Conservation (phyloP, 2,329 filamentous ascomycete genomes). For the Aspergillus felis region DNA sequence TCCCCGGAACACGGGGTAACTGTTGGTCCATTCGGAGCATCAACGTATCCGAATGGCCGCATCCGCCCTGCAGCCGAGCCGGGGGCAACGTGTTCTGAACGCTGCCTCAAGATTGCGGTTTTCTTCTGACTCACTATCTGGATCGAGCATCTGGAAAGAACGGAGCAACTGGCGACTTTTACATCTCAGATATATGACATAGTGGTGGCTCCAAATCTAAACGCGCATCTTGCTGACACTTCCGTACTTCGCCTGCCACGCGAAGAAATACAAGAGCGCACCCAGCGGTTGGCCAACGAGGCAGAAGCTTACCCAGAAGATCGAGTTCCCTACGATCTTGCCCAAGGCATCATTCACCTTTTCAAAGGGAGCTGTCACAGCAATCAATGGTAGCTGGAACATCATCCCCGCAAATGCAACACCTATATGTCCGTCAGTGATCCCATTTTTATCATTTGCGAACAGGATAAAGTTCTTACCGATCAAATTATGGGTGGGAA, state of each 20-base stretch:
- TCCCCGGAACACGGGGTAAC: background rate
- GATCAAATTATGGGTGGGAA: constrained; percentile 91
- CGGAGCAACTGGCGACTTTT: background rate
- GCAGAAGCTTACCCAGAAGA: constrained; percentile 96
- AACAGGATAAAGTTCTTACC: constrained; percentile 49
- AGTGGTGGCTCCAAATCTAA: background rate
- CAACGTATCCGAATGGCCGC: background rate
- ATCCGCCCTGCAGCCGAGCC: background rate
- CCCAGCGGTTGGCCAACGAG: constrained; percentile 92
- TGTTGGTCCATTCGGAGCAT: background rate
- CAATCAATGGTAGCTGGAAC: constrained; percentile 83
- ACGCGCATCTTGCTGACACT: constrained; percentile 55
- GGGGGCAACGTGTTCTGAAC: background rate
- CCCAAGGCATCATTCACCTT: constrained; percentile 72
- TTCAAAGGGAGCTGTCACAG: constrained; percentile 72
- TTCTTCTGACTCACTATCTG: background rate
- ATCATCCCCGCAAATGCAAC: constrained; percentile 95
- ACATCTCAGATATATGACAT: background rate
- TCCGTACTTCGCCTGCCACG: constrained; percentile 97
- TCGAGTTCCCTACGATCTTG: constrained; percentile 80
- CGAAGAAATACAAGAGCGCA: constrained; percentile 91
- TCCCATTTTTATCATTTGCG: background rate
- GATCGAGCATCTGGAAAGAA: background rate
- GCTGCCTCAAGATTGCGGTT: background rate
- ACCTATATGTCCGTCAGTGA: constrained; percentile 47